These are phyloP conservation scores for Exophiala sp. DNA, from an alignment of 2,329 filamentous ascomycete species.

Conservation along the genomic window DNA sequence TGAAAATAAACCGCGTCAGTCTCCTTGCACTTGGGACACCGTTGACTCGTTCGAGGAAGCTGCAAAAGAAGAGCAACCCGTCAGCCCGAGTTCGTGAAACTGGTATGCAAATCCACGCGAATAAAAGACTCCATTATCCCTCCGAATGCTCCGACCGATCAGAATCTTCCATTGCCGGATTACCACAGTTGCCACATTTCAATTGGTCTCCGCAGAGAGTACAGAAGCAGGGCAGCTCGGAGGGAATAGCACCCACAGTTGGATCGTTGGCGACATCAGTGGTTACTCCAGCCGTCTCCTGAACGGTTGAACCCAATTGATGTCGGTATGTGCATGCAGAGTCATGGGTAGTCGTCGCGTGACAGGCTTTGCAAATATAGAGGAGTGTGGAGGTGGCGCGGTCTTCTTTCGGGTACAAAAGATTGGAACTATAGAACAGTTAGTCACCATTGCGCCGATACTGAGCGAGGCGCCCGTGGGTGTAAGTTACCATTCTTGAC, in stretches of 20 bases:
- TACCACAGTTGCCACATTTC: conserved; percentile 49
- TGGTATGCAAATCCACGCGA: conserved; percentile 9
- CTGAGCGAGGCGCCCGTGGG: background rate
- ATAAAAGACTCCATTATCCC: conserved; percentile 4
- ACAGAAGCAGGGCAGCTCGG: conserved; percentile 46
- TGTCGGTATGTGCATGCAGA: conserved; percentile 95
- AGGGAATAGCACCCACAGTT: conserved; percentile 68
- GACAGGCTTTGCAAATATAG: conserved; percentile 93
- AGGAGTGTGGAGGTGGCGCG: conserved; percentile 74
- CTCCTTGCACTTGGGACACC: conserved; percentile 77
- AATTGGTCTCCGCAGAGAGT: conserved; percentile 55
- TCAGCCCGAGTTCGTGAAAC: conserved; percentile 34
- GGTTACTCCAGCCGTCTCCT: conserved; percentile 93
- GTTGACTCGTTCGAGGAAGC: conserved; percentile 84
- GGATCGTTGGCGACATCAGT: conserved; percentile 96
- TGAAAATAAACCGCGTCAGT: conserved; percentile 97
- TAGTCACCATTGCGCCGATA: background rate
- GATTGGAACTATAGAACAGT: conserved; percentile 64
- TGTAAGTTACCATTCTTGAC: conserved; percentile 71
- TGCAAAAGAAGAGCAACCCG: conserved; percentile 42
- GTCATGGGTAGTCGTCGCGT: conserved; percentile 78
- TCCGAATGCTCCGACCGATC: conserved; percentile 8
- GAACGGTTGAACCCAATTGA: conserved; percentile 80
- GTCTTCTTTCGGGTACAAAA: conserved; percentile 96
- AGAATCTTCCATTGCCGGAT: conserved; percentile 36